Conservation (phyloP, 768 basidiomycete genomes). For the Pulveroboletus frians region DNA sequence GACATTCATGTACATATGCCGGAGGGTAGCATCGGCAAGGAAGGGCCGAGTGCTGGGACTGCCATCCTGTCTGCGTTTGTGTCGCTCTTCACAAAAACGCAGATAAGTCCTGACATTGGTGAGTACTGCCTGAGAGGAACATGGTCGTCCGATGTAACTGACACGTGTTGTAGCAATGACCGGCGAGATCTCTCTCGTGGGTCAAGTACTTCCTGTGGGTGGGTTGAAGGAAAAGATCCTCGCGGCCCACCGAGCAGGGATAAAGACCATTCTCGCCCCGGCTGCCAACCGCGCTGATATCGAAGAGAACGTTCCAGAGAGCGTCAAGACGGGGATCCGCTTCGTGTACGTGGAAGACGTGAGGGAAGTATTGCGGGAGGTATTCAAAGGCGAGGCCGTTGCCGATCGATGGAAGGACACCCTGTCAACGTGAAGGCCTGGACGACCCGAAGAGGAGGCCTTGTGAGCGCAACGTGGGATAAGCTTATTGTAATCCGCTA, state of each 20-base stretch:
- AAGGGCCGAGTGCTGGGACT: slow-evolving; percentile 95
- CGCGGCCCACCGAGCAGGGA: slow-evolving; percentile 94
- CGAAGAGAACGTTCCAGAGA: slow-evolving; percentile 94
- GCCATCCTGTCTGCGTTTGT: slow-evolving; percentile 91
- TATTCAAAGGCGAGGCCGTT: slow-evolving; percentile 62
- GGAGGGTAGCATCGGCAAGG: slow-evolving; percentile 88
- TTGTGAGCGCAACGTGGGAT: neutral
- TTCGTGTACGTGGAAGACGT: slow-evolving; percentile 97
- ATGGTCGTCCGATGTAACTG: neutral
- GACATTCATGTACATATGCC: slow-evolving; percentile 98
- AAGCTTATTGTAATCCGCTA: neutral
- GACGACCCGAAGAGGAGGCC: neutral
- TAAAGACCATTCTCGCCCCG: slow-evolving; percentile 86
- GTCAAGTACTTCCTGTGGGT: slow-evolving; percentile 94
- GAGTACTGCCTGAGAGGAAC: slow-evolving; percentile 21
- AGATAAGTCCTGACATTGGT: slow-evolving; percentile 86
- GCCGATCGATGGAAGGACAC: slow-evolving; percentile 67
- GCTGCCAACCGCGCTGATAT: slow-evolving; percentile 90
- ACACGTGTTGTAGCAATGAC: slow-evolving; percentile 74
- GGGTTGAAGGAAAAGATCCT: slow-evolving; percentile 96
- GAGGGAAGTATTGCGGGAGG: slow-evolving; percentile 81
- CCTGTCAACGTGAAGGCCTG: slow-evolving; percentile 28
- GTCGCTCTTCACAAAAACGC: slow-evolving; percentile 81
- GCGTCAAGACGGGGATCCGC: slow-evolving; percentile 90
- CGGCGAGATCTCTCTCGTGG: slow-evolving; percentile 93